A percentile compares a stretch with the other conserved stretches of the same genome.
Conservation (phyloP, 805 yeast genomes). For the Zygosaccharomyces siamensis region DNA sequence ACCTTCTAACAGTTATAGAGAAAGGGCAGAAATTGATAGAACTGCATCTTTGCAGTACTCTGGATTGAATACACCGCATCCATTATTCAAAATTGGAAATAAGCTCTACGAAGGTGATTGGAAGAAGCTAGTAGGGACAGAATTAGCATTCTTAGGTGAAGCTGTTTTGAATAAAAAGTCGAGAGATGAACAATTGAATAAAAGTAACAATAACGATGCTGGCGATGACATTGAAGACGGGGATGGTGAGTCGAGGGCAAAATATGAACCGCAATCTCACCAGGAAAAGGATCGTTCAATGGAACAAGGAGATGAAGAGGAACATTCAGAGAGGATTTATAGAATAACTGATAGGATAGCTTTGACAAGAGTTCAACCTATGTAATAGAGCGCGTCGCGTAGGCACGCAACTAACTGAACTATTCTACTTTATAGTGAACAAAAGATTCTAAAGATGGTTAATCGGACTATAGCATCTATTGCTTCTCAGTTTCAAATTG, state of each 20-base stretch:
- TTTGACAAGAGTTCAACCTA: conserved; percentile 24
- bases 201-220: conserved; percentile 14
- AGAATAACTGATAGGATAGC: conserved; percentile 29
- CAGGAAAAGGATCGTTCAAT: conserved; percentile 5
- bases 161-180: conserved; percentile 19
- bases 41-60: conserved; percentile 47
- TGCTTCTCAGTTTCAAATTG: conserved; percentile 33
- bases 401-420: background rate
- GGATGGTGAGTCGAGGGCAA: conserved; percentile 6
- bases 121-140: conserved; percentile 78
- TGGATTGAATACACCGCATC: conserved; percentile 50
- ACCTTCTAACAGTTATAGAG: conserved; percentile 37
- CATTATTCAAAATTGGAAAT: conserved; percentile 54
- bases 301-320: conserved; percentile 7
- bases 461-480: conserved; percentile 5
- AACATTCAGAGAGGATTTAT: conserved; percentile 26
- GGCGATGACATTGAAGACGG: conserved; percentile 10
- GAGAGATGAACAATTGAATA: conserved; percentile 8
- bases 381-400: conserved; percentile 18
- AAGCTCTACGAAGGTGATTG: conserved; percentile 69
- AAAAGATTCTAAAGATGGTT: background rate
- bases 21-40: conserved; percentile 33
- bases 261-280: background rate
- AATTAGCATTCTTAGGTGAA: conserved; percentile 38
- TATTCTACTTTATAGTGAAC: background rate